A percentile compares a stretch with the other conserved stretches of the same genome.
These are phyloP conservation scores for Dioszegia crocea DNA, from an alignment of 768 basidiomycete species.

Conservation along the genomic window DNA sequence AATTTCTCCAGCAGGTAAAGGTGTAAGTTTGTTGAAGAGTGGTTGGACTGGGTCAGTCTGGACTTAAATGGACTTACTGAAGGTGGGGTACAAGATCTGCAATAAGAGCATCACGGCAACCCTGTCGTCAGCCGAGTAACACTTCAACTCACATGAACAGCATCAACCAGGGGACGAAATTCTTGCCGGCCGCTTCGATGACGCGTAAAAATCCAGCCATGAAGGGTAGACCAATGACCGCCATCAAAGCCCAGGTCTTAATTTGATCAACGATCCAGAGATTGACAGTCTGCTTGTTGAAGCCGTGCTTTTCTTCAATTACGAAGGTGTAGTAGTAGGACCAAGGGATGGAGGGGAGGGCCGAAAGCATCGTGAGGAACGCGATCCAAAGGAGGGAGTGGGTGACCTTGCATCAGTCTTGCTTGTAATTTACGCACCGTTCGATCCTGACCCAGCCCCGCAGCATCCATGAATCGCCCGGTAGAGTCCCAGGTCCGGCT, in stretches of 20 bases:
- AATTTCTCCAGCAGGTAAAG: slow-evolving; percentile 71
- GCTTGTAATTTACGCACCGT: slow-evolving; percentile 56
- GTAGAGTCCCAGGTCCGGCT: slow-evolving; percentile 75
- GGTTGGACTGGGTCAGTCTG: slow-evolving; percentile 59
- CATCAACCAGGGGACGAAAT: slow-evolving; percentile 92
- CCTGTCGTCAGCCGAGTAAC: slow-evolving; percentile 51
- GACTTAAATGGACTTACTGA: slow-evolving; percentile 24
- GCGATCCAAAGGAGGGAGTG: slow-evolving; percentile 77
- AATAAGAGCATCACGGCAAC: slow-evolving; percentile 77
- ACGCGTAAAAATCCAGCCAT: slow-evolving; percentile 80
- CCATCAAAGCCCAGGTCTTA: slow-evolving; percentile 70
- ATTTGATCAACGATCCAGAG: slow-evolving; percentile 75
- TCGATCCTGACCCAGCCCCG: slow-evolving; percentile 68
- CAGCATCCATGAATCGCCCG: slow-evolving; percentile 55
- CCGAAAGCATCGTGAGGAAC: slow-evolving; percentile 60
- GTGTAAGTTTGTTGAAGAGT: slow-evolving; percentile 93
- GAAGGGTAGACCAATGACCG: slow-evolving; percentile 76
- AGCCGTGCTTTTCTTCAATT: slow-evolving; percentile 89
- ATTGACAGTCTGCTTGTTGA: slow-evolving; percentile 83
- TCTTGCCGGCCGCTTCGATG: slow-evolving; percentile 88
- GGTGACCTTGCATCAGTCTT: slow-evolving; percentile 58
- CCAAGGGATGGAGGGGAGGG: slow-evolving; percentile 68
- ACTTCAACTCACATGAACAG: slow-evolving; percentile 67
- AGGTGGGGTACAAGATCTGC: slow-evolving; percentile 53
- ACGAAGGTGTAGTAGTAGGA: slow-evolving; percentile 85